phyloP scores from a whole-genome alignment of 176 grass and related monocot genomes.

The Oryza glaberrima region DNA sequence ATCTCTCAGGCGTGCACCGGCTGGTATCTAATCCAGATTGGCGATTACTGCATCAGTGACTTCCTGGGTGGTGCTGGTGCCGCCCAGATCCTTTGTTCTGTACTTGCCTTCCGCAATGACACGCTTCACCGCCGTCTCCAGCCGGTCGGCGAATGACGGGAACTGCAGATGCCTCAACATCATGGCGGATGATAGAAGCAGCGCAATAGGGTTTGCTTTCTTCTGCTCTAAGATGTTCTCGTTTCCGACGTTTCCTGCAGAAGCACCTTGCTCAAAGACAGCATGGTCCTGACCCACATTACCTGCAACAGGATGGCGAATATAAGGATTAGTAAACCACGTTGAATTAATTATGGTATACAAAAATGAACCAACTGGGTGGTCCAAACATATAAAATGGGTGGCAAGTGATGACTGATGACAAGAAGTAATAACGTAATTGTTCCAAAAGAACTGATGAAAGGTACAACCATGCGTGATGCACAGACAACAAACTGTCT shows the following conservation, averaged over 20 bases:
- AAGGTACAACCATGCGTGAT: neutral
- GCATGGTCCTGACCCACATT: constrained; percentile 97
- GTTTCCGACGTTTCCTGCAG: constrained; percentile 84
- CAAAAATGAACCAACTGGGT: neutral
- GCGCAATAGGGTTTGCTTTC: constrained; percentile 83
- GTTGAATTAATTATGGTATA: neutral
- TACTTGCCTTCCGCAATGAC: constrained; percentile 63
- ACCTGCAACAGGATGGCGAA: constrained; percentile 48
- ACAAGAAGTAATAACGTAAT: constrained; percentile 4
- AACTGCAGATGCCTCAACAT: constrained; percentile 94
- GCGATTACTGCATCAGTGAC: constrained; percentile 82
- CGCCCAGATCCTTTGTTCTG: constrained; percentile 87
- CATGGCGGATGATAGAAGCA: constrained; percentile 91
- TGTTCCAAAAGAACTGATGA: neutral
- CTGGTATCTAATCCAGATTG: constrained; percentile 59
- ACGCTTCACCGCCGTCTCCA: constrained; percentile 80
- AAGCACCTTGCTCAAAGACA: constrained; percentile 97
- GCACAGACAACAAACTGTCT: neutral
- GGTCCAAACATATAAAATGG: neutral
- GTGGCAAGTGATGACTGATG: neutral
- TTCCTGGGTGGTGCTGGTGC: constrained; percentile 82
- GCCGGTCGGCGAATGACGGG: constrained; percentile 84
- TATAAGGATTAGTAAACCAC: constrained; percentile 16
- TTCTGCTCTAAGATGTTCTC: constrained; percentile 73
- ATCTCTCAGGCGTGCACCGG: constrained; percentile 15